Evolutionary conservation across 2,329 filamentous ascomycete genomes (phyloP).

Genomic region (Chaetomium olivaceum): DNA sequence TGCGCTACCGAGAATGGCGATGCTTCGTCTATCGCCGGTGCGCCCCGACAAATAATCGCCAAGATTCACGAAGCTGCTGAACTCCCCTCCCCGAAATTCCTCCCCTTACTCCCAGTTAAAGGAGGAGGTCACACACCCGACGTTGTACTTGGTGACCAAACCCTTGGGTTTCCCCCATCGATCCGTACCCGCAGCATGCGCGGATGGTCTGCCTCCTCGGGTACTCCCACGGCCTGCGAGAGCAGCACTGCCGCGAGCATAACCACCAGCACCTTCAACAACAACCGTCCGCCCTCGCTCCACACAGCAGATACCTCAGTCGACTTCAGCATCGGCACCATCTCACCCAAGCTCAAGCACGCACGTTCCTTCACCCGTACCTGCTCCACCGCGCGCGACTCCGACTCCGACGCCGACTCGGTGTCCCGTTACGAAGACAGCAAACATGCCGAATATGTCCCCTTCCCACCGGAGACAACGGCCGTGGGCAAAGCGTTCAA

Average conservation of each 20-base stretch:
- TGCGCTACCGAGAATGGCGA: neutral
- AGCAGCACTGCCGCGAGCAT: conserved; percentile 38
- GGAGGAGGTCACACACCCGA: neutral
- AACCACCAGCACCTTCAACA: conserved; percentile 43
- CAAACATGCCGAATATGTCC: neutral
- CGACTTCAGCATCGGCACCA: conserved; percentile 38
- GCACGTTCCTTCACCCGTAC: conserved; percentile 23
- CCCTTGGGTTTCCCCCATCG: conserved; percentile 41
- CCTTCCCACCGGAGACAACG: neutral
- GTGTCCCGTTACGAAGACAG: neutral
- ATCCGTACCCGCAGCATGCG: conserved; percentile 41
- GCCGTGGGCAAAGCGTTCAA: neutral
- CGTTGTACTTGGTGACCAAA: conserved; percentile 34
- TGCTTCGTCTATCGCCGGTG: neutral
- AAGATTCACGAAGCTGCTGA: neutral
- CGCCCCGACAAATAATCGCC: neutral
- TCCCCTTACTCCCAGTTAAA: neutral
- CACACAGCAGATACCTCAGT: conserved; percentile 50
- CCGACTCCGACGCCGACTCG: neutral
- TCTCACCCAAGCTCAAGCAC: conserved; percentile 17
- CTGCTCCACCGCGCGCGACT: conserved; percentile 14
- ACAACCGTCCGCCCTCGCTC: conserved; percentile 42
- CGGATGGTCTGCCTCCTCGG: conserved; percentile 46
- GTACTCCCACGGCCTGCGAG: conserved; percentile 44
- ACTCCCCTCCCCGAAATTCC: neutral